These are phyloP conservation scores for Eucalyptus cloeziana DNA, from an alignment of 345 rosid genomes.

Conservation along the genomic window DNA sequence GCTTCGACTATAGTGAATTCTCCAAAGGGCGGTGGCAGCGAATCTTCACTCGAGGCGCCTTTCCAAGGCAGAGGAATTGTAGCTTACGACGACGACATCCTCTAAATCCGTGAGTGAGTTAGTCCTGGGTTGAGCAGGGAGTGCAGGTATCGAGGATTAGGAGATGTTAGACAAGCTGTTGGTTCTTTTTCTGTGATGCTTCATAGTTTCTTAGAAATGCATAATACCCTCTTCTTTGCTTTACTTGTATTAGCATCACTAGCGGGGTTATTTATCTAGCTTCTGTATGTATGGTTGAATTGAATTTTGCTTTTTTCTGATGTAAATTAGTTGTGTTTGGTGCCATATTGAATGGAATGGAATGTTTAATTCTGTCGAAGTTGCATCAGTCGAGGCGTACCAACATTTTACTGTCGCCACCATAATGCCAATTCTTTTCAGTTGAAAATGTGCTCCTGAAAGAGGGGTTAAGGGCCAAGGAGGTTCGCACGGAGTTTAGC, in stretches of 20 bases:
- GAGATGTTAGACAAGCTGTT: background rate
- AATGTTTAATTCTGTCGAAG: background rate
- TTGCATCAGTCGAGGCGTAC: background rate
- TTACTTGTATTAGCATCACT: background rate
- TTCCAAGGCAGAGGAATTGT: conserved; percentile 54
- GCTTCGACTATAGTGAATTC: conserved; percentile 68
- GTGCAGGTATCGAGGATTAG: background rate
- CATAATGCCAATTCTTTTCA: background rate
- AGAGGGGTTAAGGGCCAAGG: background rate
- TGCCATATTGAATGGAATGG: background rate
- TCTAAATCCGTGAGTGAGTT: conserved; percentile 4
- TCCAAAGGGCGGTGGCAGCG: conserved; percentile 1
- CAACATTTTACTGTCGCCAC: background rate
- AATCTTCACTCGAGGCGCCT: conserved; percentile 15
- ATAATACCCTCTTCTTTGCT: background rate
- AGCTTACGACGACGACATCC: conserved; percentile 77
- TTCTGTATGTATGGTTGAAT: background rate
- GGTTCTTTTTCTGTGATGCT: background rate
- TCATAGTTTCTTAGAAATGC: background rate
- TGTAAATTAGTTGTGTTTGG: background rate
- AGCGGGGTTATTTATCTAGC: background rate
- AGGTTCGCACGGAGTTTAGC: background rate
- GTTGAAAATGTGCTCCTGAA: background rate
- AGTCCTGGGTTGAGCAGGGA: background rate
- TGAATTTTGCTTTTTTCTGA: background rate